Conservation (phyloP, 2,329 filamentous ascomycete species). For the Lithohypha guttulata region DNA sequence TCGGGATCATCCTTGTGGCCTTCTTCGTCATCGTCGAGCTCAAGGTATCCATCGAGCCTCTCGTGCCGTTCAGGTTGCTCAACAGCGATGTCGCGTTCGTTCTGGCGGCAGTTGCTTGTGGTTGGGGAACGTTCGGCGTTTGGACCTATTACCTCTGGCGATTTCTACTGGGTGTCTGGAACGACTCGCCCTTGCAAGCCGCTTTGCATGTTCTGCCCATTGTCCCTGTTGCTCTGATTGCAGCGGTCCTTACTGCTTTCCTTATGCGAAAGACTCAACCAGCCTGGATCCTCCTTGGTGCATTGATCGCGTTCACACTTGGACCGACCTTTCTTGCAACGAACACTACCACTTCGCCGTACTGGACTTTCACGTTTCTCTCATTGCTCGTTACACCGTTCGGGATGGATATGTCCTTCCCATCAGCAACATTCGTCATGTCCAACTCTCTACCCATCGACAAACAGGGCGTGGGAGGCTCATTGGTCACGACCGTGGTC, state of each 20-base stretch:
- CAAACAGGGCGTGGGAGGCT: constrained; percentile 23
- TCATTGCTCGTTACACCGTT: constrained; percentile 47
- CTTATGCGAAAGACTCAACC: constrained; percentile 21
- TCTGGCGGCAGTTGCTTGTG: constrained; percentile 41
- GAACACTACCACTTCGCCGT: constrained; percentile 26
- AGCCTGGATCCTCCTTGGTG: constrained; percentile 29
- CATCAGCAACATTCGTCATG: constrained; percentile 22
- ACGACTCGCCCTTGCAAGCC: constrained; percentile 22
- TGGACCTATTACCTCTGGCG: constrained; percentile 34
- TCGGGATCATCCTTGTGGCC: constrained; percentile 35
- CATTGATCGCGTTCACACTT: constrained; percentile 25
- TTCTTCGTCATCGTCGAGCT: constrained; percentile 39
- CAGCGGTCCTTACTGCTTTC: constrained; percentile 23
- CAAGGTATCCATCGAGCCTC: constrained; percentile 31
- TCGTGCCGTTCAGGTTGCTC: constrained; percentile 38
- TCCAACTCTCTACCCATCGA: constrained; percentile 23
- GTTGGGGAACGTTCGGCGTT: constrained; percentile 43
- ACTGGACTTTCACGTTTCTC: constrained; percentile 56
- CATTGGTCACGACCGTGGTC: constrained; percentile 23
- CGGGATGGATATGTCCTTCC: constrained; percentile 24
- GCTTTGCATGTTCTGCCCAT: constrained; percentile 26
- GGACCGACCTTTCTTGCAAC: constrained; percentile 16
- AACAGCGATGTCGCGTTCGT: constrained; percentile 43
- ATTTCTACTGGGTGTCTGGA: constrained; percentile 23
- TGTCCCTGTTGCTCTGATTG: constrained; percentile 25